Evolutionary conservation across 225 moss, liverwort and hornwort genomes (phyloP).

Genomic region (Marchantia paleacea): DNA sequence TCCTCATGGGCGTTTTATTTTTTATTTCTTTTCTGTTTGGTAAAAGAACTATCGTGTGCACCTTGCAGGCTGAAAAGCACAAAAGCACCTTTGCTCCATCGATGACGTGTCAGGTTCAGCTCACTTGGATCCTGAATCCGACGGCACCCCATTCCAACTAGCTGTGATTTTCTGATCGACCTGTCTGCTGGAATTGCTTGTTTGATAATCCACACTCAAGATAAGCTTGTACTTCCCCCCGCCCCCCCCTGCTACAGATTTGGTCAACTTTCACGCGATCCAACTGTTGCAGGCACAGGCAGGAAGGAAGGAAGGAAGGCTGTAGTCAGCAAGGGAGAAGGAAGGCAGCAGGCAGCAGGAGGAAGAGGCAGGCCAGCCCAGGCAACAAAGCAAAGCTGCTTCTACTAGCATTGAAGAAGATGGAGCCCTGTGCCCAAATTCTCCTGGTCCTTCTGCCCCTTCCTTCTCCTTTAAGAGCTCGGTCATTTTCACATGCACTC

Average conservation of each 20-base stretch:
- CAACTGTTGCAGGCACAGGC: slow-evolving; percentile 20
- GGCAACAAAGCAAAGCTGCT: neutral
- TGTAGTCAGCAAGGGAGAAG: too few relatives aligned
- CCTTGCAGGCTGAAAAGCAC: slow-evolving; percentile 5
- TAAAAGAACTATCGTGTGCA: slow-evolving; percentile 1
- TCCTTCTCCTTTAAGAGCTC: neutral
- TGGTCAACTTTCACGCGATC: slow-evolving; percentile 20
- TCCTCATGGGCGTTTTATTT: neutral
- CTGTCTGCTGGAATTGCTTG: slow-evolving; percentile 22
- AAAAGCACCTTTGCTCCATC: slow-evolving; percentile 1
- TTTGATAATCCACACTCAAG: slow-evolving; percentile 4
- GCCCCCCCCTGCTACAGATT: neutral
- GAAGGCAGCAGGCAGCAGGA: neutral
- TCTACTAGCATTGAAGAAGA: neutral
- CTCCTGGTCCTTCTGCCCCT: neutral
- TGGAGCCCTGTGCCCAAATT: slow-evolving; percentile 1
- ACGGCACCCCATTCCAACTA: neutral
- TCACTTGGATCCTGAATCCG: neutral
- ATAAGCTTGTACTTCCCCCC: slow-evolving; percentile 18
- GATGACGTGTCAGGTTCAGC: slow-evolving; percentile 9
- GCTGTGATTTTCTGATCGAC: slow-evolving; percentile 15
- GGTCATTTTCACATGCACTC: slow-evolving; percentile 8
- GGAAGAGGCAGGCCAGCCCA: neutral
- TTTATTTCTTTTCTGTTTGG: neutral
- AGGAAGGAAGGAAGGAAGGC: neutral